Evolutionary conservation across 108 stramenopile genomes (phyloP), one percentile per base, ranked within the genome.

Genomic region (Cylindrotheca fusiformis): DNA sequence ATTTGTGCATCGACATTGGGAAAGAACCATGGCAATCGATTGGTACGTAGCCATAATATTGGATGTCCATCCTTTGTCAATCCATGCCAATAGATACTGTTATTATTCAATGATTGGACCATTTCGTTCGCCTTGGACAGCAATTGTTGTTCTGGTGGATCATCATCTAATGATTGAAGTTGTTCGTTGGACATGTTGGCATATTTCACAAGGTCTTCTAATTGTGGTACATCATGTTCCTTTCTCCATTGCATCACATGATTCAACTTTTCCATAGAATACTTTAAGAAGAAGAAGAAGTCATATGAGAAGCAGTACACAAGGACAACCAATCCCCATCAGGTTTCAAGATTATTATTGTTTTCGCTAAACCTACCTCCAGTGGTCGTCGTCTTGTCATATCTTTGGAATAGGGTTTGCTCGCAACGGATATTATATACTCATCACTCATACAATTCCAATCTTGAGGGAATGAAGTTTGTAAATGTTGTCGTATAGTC

Each of bases 401-500:
- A 60, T 83, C 76, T 52, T 83, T 83, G 55, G 78, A 77, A 71
- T 83, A 83, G 46, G 82, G 78, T 69, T 83, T 76, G 62, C 75
- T 74, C 26, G 78, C 78, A 1, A 83, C 76, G 28, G 73, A 75
- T 60, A 55, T 55, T 14, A 83, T 52, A 63, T 83, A 83, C 48
- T 71, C 82, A 32, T 76, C 75, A 67, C 67, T 71, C 46, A 51
- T 32, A 71, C 69, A 76, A 6, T 61, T 55, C 33, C 76, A 68
- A 55, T 80, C 79, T 10, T 80, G 72, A 3, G 79, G 79, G 60
- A 80, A 80, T 72, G 53, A 76, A 75, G 51, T 73, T 69, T 31
- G 75, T 58, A 6, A 77, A 69, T 6, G 17, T 19, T 21, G 4
- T 31, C 8, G 36, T 10, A 41, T 14, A 6, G 14, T 41, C 14